A percentile compares a stretch with the other conserved stretches of the same genome.
These are phyloP conservation scores for Colletotrichum sp. DNA, from an alignment of 2,329 filamentous ascomycete species.

Conservation along the genomic window DNA sequence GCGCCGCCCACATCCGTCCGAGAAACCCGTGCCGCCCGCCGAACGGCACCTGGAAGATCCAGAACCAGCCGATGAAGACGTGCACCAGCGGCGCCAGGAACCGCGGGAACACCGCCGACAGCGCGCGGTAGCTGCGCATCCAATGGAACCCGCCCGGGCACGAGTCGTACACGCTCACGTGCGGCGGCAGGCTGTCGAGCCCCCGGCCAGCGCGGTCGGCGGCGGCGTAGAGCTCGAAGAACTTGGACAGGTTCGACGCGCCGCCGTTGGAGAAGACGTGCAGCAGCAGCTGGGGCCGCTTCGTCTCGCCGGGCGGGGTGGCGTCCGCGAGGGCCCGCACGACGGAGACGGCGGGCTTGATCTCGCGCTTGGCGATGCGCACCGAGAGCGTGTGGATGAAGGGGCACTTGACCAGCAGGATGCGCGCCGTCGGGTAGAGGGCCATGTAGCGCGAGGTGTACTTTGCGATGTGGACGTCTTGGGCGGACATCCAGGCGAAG, in stretches of 20 bases:
- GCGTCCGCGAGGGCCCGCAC: conserved; percentile 36
- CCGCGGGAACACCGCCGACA: conserved; percentile 38
- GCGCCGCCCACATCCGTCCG: conserved; percentile 37
- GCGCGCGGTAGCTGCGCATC: conserved; percentile 41
- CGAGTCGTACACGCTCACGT: conserved; percentile 53
- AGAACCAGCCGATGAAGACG: conserved; percentile 35
- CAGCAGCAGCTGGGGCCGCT: conserved; percentile 39
- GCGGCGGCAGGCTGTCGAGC: conserved; percentile 38
- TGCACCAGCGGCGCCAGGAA: conserved; percentile 39
- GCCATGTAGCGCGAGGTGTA: conserved; percentile 51
- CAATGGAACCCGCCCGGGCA: conserved; percentile 51
- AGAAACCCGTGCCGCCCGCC: conserved; percentile 31
- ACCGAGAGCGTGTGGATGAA: conserved; percentile 39
- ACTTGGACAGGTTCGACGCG: conserved; percentile 41
- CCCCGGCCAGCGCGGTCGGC: conserved; percentile 22
- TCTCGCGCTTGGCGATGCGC: conserved; percentile 33
- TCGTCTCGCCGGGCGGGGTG: conserved; percentile 14
- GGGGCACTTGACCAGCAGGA: conserved; percentile 52
- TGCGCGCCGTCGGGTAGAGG: conserved; percentile 47
- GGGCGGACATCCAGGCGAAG: conserved; percentile 56
- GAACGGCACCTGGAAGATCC: conserved; percentile 34
- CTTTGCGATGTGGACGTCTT: conserved; percentile 55
- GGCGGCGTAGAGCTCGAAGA: conserved; percentile 39
- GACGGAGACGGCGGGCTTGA: conserved; percentile 44
- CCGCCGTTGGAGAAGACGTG: conserved; percentile 62